phyloP scores from a whole-genome alignment of 345 rosid genomes.

The Bruguiera parviflora region DNA sequence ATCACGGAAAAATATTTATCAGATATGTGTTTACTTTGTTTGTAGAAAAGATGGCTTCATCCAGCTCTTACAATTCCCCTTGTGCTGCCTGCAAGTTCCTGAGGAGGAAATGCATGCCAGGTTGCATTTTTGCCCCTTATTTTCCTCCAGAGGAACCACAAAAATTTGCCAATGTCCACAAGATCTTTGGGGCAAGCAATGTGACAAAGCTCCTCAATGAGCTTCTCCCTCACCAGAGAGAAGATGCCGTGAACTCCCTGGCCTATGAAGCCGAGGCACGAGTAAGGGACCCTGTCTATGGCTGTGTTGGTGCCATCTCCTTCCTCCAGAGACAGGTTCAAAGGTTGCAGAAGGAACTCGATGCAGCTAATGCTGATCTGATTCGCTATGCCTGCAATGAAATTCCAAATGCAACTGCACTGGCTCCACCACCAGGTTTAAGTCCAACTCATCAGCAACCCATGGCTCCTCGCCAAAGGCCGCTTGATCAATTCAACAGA shows the following conservation, averaged over 20 bases:
- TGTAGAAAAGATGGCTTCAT: slow-evolving; percentile 44
- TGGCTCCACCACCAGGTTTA: slow-evolving; percentile 17
- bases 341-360: slow-evolving; percentile 87
- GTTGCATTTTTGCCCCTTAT: slow-evolving; percentile 88
- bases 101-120: slow-evolving; percentile 88
- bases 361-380: slow-evolving; percentile 77
- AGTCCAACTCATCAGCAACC: slow-evolving; percentile 3
- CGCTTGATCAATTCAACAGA: slow-evolving; percentile 20
- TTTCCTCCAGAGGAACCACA: slow-evolving; percentile 98
- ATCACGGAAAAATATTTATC: slow-evolving; percentile 19
- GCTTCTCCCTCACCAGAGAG: slow-evolving; percentile 85
- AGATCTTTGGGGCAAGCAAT: slow-evolving; percentile 95
- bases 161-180: slow-evolving; percentile 89
- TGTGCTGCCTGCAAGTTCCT: slow-evolving; percentile 97
- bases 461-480: slow-evolving; percentile 16
- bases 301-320: slow-evolving; percentile 89
- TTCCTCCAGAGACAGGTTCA: slow-evolving; percentile 89
- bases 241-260: slow-evolving; percentile 89
- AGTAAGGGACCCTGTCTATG: slow-evolving; percentile 86
- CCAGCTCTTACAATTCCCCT: slow-evolving; percentile 89
- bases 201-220: slow-evolving; percentile 88
- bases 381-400: slow-evolving; percentile 41
- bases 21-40: slow-evolving; percentile 3
- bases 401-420: slow-evolving; percentile 18
- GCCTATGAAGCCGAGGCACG: slow-evolving; percentile 96